Conservation (phyloP, 2,329 filamentous ascomycete genomes). For the Epichloe scottii region DNA sequence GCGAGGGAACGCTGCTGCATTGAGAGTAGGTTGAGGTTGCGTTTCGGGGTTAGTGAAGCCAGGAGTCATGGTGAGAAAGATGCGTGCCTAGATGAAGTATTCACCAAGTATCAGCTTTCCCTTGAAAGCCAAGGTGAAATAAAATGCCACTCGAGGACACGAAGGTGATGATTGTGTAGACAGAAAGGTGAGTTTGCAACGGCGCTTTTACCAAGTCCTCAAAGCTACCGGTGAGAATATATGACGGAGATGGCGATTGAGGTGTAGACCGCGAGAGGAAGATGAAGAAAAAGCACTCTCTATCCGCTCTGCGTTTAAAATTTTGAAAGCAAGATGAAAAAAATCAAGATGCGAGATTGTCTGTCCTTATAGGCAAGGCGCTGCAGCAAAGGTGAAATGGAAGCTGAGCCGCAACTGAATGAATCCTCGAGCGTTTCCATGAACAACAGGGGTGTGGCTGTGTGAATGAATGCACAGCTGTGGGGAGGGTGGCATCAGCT, state of each 20-base stretch:
- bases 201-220: not conserved
- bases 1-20: slow-evolving; percentile 10
- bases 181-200: not conserved
- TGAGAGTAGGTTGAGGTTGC: not conserved
- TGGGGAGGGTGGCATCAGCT: not conserved
- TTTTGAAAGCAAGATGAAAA: not conserved
- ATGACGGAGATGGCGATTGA: not conserved
- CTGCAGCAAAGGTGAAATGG: not conserved
- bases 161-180: too few species aligned
- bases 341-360: not conserved
- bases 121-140: not conserved
- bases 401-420: not conserved
- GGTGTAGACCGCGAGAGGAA: too few species aligned
- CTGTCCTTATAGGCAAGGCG: slow-evolving; percentile 1
- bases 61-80: not conserved
- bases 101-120: not conserved
- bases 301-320: too few species aligned
- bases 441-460: not conserved
- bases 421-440: not conserved
- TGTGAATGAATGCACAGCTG: slow-evolving; percentile 2
- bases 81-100: not conserved
- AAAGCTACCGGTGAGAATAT: not conserved
- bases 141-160: too few species aligned
- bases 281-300: not conserved
- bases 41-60: not conserved